A percentile compares a stretch with the other conserved stretches of the same genome.
Conservation (phyloP, 768 basidiomycete species). For the Pleurotus platypus region DNA sequence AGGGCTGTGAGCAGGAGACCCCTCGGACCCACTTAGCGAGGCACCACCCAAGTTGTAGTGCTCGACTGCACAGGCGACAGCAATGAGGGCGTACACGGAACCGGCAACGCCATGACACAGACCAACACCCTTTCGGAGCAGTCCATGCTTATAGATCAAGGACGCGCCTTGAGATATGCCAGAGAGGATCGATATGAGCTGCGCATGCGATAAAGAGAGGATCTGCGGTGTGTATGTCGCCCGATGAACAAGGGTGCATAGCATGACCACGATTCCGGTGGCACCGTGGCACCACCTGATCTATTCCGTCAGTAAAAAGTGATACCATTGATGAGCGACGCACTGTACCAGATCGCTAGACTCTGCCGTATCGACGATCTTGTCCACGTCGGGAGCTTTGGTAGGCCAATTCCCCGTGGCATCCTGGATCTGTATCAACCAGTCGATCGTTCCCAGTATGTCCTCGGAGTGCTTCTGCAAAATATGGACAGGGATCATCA, state of each 20-base stretch:
- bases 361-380: constrained; percentile 8
- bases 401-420: constrained; percentile 50
- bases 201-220: constrained; percentile 18
- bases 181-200: constrained; percentile 22
- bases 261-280: constrained; percentile 43
- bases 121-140: constrained; percentile 56
- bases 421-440: constrained; percentile 45
- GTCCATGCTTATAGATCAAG: constrained; percentile 43
- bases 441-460: constrained; percentile 42
- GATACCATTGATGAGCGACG: constrained; percentile 10
- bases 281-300: constrained; percentile 61
- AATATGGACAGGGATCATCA: constrained; percentile 35
- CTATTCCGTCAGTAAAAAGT: too few relatives aligned
- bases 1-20: constrained; percentile 4
- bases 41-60: not conserved
- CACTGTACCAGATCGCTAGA: constrained; percentile 47
- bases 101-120: constrained; percentile 59
- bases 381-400: constrained; percentile 26
- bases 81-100: constrained; percentile 49
- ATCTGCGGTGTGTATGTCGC: constrained; percentile 14
- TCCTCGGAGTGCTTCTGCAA: constrained; percentile 33
- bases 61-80: constrained; percentile 42
- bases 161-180: constrained; percentile 36
- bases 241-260: constrained; percentile 39
- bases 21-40: not conserved